phyloP scores from a whole-genome alignment of 2,329 filamentous ascomycete genomes.

The Penicillium sp. region DNA sequence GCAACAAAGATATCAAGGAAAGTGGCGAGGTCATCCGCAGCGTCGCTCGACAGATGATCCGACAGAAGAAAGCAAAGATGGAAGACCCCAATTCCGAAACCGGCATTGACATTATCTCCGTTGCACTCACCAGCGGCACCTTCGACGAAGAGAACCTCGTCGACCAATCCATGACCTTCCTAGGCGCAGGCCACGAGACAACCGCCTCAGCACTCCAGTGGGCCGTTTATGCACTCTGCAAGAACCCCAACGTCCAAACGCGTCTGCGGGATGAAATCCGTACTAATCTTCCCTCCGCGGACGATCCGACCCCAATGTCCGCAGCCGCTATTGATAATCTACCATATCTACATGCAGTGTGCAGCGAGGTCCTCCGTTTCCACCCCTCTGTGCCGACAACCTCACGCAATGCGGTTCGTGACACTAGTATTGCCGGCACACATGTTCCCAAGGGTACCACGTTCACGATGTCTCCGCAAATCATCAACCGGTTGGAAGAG shows the following conservation, averaged over 20 bases:
- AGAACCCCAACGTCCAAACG: conserved; percentile 62
- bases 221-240: conserved; percentile 68
- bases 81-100: conserved; percentile 19
- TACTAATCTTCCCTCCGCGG: conserved; percentile 54
- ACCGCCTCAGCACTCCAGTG: conserved; percentile 74
- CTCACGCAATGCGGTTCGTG: conserved; percentile 60
- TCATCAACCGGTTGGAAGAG: conserved; percentile 65
- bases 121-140: conserved; percentile 71
- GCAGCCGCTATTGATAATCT: conserved; percentile 63
- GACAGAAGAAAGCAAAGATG: conserved; percentile 63
- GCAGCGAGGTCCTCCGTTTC: conserved; percentile 72
- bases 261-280: conserved; percentile 68
- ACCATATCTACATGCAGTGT: conserved; percentile 76
- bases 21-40: conserved; percentile 61
- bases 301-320: conserved; percentile 59
- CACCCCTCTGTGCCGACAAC: conserved; percentile 71
- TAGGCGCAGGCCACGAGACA: conserved; percentile 79
- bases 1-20: conserved; percentile 63
- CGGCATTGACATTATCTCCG: conserved; percentile 73
- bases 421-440: conserved; percentile 65
- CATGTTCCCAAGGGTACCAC: conserved; percentile 68
- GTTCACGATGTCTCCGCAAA: conserved; percentile 63
- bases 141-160: conserved; percentile 79
- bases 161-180: conserved; percentile 87
- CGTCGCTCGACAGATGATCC: conserved; percentile 67